phyloP scores from a whole-genome alignment of 2,329 filamentous ascomycete species.

The Westerdykella ornata region DNA sequence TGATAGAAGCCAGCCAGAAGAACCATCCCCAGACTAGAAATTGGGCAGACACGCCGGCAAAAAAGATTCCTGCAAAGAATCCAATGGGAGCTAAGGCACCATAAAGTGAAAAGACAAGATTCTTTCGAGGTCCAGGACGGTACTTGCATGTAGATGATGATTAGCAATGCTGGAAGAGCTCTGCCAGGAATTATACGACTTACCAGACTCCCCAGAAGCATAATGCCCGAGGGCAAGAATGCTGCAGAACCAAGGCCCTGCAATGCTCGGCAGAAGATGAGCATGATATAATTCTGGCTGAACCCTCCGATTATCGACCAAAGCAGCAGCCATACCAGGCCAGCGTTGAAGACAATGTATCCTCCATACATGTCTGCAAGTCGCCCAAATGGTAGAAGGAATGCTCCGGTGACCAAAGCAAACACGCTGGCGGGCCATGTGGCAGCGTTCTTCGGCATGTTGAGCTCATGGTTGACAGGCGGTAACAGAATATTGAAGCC shows the following conservation, averaged over 20 bases:
- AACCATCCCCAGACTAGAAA: constrained; percentile 29
- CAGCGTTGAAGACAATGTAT: constrained; percentile 58
- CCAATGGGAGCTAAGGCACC: constrained; percentile 47
- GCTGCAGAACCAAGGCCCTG: constrained; percentile 69
- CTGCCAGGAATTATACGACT: constrained; percentile 2
- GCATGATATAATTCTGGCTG: constrained; percentile 59
- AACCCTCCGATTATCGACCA: constrained; percentile 68
- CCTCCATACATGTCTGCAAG: constrained; percentile 57
- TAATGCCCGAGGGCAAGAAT: constrained; percentile 62
- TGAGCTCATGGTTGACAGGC: constrained; percentile 53
- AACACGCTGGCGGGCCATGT: constrained; percentile 41
- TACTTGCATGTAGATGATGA: constrained; percentile 41
- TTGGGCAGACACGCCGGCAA: constrained; percentile 29
- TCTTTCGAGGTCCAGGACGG: constrained; percentile 62
- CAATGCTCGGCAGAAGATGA: constrained; percentile 66
- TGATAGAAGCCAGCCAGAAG: constrained; percentile 31
- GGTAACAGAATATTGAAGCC: constrained; percentile 68
- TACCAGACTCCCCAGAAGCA: constrained; percentile 53
- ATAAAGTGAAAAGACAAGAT: constrained; percentile 57
- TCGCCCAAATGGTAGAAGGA: constrained; percentile 46
- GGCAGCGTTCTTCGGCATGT: constrained; percentile 59
- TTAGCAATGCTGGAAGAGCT: neutral
- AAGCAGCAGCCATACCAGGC: constrained; percentile 56
- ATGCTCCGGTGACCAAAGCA: constrained; percentile 33
- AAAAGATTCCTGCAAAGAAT: constrained; percentile 37